Percentiles rank a stretch among this genome's conserved stretches.
phyloP scores from a whole-genome alignment of 257 asterid genomes.

The Solanum corneliomulleri region DNA sequence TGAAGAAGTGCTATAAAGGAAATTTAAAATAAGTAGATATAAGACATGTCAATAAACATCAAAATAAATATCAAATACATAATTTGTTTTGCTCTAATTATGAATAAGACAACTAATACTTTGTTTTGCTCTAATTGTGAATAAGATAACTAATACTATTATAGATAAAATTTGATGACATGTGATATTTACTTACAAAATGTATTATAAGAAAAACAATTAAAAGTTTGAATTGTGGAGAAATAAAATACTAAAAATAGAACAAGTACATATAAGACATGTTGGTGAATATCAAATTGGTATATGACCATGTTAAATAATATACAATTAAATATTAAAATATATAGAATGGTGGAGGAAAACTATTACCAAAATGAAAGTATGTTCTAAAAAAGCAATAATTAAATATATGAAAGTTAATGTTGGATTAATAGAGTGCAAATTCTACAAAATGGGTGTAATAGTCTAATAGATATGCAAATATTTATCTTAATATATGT shows the following conservation, averaged over 20 bases:
- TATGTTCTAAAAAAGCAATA: neutral
- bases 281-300: neutral
- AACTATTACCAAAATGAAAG: neutral
- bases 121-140: too few species aligned
- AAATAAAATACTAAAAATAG: neutral
- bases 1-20: neutral
- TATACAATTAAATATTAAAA: neutral
- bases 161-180: neutral
- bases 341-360: neutral
- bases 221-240: neutral
- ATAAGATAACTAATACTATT: too few species aligned
- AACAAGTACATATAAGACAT: neutral
- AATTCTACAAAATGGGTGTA: too few species aligned
- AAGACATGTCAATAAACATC: neutral
- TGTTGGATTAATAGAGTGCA: neutral
- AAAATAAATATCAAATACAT: too few species aligned
- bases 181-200: neutral
- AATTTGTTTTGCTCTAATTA: neutral
- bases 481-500: neutral
- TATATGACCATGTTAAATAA: neutral
- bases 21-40: too few species aligned
- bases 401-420: neutral
- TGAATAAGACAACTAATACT: too few species aligned
- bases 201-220: neutral
- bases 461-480: neutral